phyloP scores from a whole-genome alignment of 495 filamentous ascomycete genomes.

The Neurospora intermedia region DNA sequence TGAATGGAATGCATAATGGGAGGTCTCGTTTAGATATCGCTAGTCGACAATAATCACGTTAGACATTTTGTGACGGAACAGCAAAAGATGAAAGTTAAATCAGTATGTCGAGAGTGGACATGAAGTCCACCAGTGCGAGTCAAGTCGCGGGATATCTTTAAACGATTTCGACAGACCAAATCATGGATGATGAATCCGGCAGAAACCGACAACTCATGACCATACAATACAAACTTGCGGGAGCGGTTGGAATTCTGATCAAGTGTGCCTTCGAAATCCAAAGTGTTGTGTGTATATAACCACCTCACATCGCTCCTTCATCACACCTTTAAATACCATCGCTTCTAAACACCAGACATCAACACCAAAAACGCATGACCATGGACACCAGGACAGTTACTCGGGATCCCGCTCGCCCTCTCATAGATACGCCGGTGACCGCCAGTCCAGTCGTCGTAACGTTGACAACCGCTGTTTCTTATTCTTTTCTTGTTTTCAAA shows the following conservation, averaged over 20 bases:
- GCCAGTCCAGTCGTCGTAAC: neutral
- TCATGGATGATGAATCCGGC: neutral
- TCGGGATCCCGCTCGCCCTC: constrained; percentile 43
- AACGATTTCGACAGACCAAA: neutral
- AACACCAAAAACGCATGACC: neutral
- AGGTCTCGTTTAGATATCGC: neutral
- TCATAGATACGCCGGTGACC: constrained; percentile 21
- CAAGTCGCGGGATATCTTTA: neutral
- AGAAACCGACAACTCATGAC: neutral
- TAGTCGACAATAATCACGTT: neutral
- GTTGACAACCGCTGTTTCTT: neutral
- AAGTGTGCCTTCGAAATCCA: neutral
- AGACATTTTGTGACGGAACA: neutral
- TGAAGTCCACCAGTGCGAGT: neutral
- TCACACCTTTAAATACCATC: neutral
- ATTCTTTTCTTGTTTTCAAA: neutral
- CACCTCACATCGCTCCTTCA: neutral
- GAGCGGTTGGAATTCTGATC: neutral
- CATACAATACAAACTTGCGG: neutral
- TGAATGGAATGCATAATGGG: neutral
- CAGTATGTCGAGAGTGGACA: neutral
- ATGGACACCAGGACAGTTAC: constrained; percentile 9
- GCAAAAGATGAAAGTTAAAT: neutral
- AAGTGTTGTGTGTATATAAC: neutral
- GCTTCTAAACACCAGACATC: neutral